Evolutionary conservation across 805 yeast genomes (phyloP).

Genomic region (Metschnikowia baotianmanensis): DNA sequence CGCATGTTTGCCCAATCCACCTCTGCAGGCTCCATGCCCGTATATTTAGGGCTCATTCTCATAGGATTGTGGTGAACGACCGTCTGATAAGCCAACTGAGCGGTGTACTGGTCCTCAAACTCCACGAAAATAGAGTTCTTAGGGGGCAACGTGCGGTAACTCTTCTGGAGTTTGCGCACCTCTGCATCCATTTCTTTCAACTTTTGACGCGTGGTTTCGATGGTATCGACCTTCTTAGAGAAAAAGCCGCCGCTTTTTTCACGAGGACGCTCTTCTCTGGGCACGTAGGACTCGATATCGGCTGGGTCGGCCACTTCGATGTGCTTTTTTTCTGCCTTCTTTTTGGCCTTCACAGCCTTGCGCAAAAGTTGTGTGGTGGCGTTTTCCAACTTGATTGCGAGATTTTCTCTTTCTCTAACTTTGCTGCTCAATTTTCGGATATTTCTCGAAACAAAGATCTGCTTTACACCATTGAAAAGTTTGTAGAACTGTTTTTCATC

Average conservation of each 20-base stretch:
- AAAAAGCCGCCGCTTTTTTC: conserved; percentile 47
- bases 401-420: conserved; percentile 55
- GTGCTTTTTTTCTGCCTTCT: conserved; percentile 68
- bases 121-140: conserved; percentile 80
- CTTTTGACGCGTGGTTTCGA: conserved; percentile 53
- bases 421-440: conserved; percentile 50
- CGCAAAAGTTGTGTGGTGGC: conserved; percentile 59
- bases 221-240: conserved; percentile 57
- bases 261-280: conserved; percentile 66
- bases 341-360: conserved; percentile 60
- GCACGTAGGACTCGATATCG: conserved; percentile 57
- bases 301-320: conserved; percentile 24
- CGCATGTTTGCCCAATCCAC: conserved; percentile 72
- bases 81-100: conserved; percentile 69
- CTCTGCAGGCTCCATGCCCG: conserved; percentile 63
- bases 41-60: conserved; percentile 55
- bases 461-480: conserved; percentile 77
- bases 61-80: conserved; percentile 64
- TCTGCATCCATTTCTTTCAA: conserved; percentile 58
- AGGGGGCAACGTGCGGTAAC: conserved; percentile 49
- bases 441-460: conserved; percentile 78
- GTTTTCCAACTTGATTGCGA: conserved; percentile 63
- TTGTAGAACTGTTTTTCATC: conserved; percentile 71
- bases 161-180: conserved; percentile 52
- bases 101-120: conserved; percentile 71